Percentiles rank a stretch among this genome's conserved stretches.
These are phyloP conservation scores for Neurospora terricola DNA, from an alignment of 495 filamentous ascomycete species.

Conservation along the genomic window DNA sequence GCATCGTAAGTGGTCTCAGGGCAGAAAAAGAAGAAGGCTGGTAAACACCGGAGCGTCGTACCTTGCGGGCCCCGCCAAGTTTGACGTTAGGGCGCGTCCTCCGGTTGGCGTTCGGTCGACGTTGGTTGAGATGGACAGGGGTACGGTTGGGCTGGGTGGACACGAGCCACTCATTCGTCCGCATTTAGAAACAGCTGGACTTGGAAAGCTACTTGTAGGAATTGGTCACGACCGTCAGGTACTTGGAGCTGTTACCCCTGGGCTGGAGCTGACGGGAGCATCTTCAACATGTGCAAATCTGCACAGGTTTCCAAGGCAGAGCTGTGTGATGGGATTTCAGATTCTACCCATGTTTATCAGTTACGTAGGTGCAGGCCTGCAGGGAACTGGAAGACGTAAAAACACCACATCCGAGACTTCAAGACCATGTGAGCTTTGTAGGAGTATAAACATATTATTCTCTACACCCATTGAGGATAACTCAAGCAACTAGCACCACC, in stretches of 20 bases:
- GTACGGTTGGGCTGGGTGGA: neutral
- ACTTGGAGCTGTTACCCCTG: neutral
- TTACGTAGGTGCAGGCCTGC: neutral
- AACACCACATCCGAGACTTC: neutral
- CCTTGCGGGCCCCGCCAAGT: constrained; percentile 1
- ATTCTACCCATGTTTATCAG: neutral
- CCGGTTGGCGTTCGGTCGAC: neutral
- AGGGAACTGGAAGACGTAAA: neutral
- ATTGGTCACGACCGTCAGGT: neutral
- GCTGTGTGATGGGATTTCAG: neutral
- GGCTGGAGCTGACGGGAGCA: neutral
- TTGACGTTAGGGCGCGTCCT: neutral
- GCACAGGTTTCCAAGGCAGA: neutral
- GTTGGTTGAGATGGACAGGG: neutral
- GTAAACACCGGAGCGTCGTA: neutral
- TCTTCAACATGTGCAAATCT: neutral
- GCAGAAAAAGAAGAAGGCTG: neutral
- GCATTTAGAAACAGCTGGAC: neutral
- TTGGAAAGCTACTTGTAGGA: neutral
- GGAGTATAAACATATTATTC: neutral
- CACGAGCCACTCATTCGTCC: neutral
- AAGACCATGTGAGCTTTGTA: neutral
- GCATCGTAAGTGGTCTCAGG: neutral
- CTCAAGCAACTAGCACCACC: neutral
- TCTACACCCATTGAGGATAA: neutral